Conservation (phyloP, 2,329 filamentous ascomycete species). For the Talaromyces sp. region DNA sequence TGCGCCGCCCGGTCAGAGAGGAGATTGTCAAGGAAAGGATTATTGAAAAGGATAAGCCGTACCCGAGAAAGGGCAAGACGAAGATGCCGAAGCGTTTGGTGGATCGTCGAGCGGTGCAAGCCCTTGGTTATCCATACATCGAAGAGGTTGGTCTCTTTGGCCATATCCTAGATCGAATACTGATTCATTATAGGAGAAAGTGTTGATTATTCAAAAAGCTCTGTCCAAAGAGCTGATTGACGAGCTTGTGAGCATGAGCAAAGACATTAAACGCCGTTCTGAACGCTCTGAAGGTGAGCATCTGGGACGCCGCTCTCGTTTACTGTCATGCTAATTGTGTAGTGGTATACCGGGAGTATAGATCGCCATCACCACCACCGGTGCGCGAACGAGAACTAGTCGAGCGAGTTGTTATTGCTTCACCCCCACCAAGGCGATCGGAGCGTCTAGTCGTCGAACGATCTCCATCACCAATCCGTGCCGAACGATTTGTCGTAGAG, state of each 20-base stretch:
- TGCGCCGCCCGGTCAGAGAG: slow-evolving; percentile 37
- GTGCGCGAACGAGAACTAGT: slow-evolving; percentile 18
- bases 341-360: slow-evolving; percentile 18
- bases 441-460: slow-evolving; percentile 31
- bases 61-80: slow-evolving; percentile 83
- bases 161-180: neutral
- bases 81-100: slow-evolving; percentile 79
- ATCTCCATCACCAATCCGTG: slow-evolving; percentile 23
- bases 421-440: slow-evolving; percentile 17
- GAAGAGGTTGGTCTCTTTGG: slow-evolving; percentile 63
- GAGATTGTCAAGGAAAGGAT: slow-evolving; percentile 30
- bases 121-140: slow-evolving; percentile 80
- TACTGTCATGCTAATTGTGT: neutral
- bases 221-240: slow-evolving; percentile 89
- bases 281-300: slow-evolving; percentile 34
- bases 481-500: neutral
- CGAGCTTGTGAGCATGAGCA: slow-evolving; percentile 77
- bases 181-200: slow-evolving; percentile 60
- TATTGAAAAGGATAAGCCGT: slow-evolving; percentile 48
- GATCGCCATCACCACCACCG: slow-evolving; percentile 13
- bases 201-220: slow-evolving; percentile 77
- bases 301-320: neutral
- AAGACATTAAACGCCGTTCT: slow-evolving; percentile 49
- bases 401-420: slow-evolving; percentile 20
- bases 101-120: slow-evolving; percentile 73